A percentile compares a stretch with the other conserved stretches of the same genome.
phyloP scores from a whole-genome alignment of 768 basidiomycete genomes.

The Suillus placidus region DNA sequence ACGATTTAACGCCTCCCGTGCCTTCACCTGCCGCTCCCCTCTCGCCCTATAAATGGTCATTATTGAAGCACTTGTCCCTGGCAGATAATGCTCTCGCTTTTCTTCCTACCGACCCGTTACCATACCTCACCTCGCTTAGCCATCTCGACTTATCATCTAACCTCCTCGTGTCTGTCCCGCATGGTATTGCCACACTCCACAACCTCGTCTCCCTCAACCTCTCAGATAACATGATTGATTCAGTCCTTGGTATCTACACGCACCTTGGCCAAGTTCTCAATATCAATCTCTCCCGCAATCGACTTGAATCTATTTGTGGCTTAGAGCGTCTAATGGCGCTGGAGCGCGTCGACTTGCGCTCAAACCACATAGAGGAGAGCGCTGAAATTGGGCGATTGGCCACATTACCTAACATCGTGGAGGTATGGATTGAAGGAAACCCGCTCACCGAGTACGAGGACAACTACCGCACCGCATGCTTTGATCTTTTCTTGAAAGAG shows the following conservation, averaged over 20 bases:
- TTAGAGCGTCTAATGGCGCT: conserved; percentile 87
- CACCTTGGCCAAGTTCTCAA: conserved; percentile 75
- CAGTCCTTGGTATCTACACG: conserved; percentile 85
- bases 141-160: conserved; percentile 91
- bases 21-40: conserved; percentile 42
- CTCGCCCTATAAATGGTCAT: conserved; percentile 70
- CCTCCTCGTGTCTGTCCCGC: conserved; percentile 84
- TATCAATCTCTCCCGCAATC: conserved; percentile 83
- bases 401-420: conserved; percentile 72
- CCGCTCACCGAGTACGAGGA: conserved; percentile 72
- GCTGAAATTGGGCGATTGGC: conserved; percentile 85
- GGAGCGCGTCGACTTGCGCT: conserved; percentile 81
- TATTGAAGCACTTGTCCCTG: conserved; percentile 74
- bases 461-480: conserved; percentile 76
- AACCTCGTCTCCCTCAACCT: conserved; percentile 91
- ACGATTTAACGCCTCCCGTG: conserved; percentile 20
- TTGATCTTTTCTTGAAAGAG: conserved; percentile 84
- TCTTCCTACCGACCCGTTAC: conserved; percentile 67
- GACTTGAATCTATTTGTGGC: conserved; percentile 93
- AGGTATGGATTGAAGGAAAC: conserved; percentile 87
- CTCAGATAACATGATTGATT: conserved; percentile 97
- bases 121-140: conserved; percentile 71
- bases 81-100: conserved; percentile 83
- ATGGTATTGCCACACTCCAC: conserved; percentile 71
- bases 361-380: conserved; percentile 79